Percentiles rank a stretch among this genome's conserved stretches.
Evolutionary conservation across 169 alveolate genomes (phyloP).

Genomic region (Miamiensis avidus): DNA sequence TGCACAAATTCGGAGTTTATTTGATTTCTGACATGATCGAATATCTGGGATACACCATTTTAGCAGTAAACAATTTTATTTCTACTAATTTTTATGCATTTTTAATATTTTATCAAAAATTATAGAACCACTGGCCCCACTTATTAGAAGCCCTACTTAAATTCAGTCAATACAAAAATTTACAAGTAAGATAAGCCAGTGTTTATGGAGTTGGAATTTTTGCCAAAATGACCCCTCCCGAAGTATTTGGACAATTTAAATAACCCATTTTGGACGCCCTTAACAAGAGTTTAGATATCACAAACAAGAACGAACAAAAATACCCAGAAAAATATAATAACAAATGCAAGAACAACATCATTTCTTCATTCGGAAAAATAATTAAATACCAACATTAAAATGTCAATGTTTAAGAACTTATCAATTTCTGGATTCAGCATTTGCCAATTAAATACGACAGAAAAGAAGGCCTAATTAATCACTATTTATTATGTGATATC

Average conservation of each 20-base stretch:
- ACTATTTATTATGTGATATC: slow-evolving; percentile 62
- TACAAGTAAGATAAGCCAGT: slow-evolving; percentile 85
- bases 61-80: slow-evolving; percentile 9
- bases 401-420: slow-evolving; percentile 36
- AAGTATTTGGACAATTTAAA: slow-evolving; percentile 47
- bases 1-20: slow-evolving; percentile 66
- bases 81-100: neutral
- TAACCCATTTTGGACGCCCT: slow-evolving; percentile 47
- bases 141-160: slow-evolving; percentile 59
- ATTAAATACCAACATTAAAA: slow-evolving; percentile 58
- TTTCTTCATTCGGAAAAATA: slow-evolving; percentile 84
- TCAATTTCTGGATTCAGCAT: slow-evolving; percentile 55
- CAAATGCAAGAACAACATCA: slow-evolving; percentile 84
- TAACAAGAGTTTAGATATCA: slow-evolving; percentile 47
- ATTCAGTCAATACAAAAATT: slow-evolving; percentile 52
- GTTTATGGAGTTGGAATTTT: slow-evolving; percentile 82
- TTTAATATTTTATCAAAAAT: too few species aligned
- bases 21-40: slow-evolving; percentile 86
- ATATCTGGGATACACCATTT: slow-evolving; percentile 68
- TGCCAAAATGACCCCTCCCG: slow-evolving; percentile 55
- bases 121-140: slow-evolving; percentile 53
- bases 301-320: slow-evolving; percentile 57
- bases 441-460: slow-evolving; percentile 71
- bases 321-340: slow-evolving; percentile 57
- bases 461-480: slow-evolving; percentile 62